A percentile compares a stretch with the other conserved stretches of the same genome.
Conservation (phyloP, 108 stramenopile genomes). For the Mediolabrus comicus region DNA sequence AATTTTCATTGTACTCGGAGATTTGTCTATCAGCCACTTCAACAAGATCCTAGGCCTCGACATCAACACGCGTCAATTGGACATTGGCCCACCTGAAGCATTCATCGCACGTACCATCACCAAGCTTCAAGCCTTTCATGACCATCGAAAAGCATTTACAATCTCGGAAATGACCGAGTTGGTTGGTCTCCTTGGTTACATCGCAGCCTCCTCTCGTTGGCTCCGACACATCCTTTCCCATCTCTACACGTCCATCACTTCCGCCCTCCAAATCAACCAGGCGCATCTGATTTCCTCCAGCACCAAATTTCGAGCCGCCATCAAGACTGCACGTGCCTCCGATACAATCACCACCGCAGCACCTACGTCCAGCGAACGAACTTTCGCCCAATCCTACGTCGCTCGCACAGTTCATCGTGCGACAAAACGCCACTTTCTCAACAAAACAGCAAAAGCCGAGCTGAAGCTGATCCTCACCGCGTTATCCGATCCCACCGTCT, state of each 20-base stretch:
- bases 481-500: not conserved
- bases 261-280: not conserved
- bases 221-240: not conserved
- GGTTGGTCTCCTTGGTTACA: not conserved
- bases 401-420: not conserved
- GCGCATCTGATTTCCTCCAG: not conserved
- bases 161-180: not conserved
- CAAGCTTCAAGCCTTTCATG: not conserved
- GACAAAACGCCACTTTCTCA: not conserved
- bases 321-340: not conserved
- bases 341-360: not conserved
- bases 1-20: slow-evolving; percentile 25
- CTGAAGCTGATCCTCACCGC: not conserved
- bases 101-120: not conserved
- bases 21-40: not conserved
- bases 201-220: not conserved
- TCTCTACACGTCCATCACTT: not conserved
- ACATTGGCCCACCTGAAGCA: not conserved
- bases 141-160: not conserved
- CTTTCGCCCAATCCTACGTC: not conserved
- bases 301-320: not conserved
- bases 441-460: not conserved
- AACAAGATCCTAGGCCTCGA: slow-evolving; percentile 1
- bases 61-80: slow-evolving; percentile 2
- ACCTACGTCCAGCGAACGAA: not conserved